These are phyloP conservation scores for Delonix regia DNA, from an alignment of 306 rosid genomes.

Conservation along the genomic window DNA sequence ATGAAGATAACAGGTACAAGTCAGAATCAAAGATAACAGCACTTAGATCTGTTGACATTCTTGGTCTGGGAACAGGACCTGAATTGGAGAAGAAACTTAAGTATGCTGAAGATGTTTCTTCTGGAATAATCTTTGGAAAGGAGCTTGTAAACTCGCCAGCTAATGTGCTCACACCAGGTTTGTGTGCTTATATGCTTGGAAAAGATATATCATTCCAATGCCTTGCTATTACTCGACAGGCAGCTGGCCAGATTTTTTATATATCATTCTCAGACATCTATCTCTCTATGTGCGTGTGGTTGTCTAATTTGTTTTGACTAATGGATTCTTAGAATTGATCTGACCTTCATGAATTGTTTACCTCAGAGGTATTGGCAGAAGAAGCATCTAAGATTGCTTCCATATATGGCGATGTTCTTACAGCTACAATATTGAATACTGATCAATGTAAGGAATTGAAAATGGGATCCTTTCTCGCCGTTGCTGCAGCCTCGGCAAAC, in stretches of 20 bases:
- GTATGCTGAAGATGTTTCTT: constrained; percentile 65
- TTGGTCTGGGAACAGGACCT: constrained; percentile 79
- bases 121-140: constrained; percentile 70
- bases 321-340: constrained; percentile 28
- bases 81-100: constrained; percentile 79
- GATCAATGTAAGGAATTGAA: constrained; percentile 88
- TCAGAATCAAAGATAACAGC: constrained; percentile 72
- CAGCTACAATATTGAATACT: constrained; percentile 74
- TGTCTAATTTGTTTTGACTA: not conserved
- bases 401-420: constrained; percentile 68
- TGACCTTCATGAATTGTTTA: constrained; percentile 37
- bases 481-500: constrained; percentile 88
- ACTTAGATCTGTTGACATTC: constrained; percentile 68
- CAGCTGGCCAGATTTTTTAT: not conserved
- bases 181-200: constrained; percentile 20
- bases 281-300: not conserved
- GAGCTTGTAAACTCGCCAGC: constrained; percentile 89
- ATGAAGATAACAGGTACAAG: constrained; percentile 73
- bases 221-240: not conserved
- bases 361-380: constrained; percentile 71
- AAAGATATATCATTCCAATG: not conserved
- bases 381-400: constrained; percentile 90
- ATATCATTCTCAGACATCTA: not conserved
- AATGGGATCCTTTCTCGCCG: constrained; percentile 91
- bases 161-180: constrained; percentile 92